Evolutionary conservation across 2,329 filamentous ascomycete species (phyloP), one percentile per base, ranked within the genome.

Genomic region (Knufia fluminis): DNA sequence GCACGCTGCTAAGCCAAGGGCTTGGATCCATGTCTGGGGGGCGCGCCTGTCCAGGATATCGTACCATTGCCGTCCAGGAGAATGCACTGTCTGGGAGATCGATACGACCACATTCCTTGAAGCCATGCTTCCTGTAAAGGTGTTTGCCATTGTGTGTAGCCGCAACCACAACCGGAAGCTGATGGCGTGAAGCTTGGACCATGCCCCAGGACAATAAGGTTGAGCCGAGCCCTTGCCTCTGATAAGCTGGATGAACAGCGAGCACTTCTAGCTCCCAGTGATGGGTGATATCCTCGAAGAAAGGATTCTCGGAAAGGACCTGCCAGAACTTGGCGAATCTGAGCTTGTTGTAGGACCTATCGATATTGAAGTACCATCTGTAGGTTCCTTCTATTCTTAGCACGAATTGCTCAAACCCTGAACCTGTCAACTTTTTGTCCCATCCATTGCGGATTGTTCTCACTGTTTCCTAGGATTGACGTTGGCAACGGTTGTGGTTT

Each of bases 111-210:
- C 54, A 14, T 23, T 63, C 61, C 14, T 46, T 23, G 33, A 63
- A 65, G 2, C 62, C 63, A 52, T 58, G 55, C 41, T 59, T 61
- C 28, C 42, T 47, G 43, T 66, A 66, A 6, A 65, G 42, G 7
- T 46, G 50, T 31, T 58, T 51, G 4, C 61, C 62, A 44, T 57
- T 48, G 19, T 45, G 20, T 9, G 61, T 60, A 8, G 61, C 51
- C 31, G 62, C 54, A 2, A 66, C 55, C 50, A 60, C 59, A 1
- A 56, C 46, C 3, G 55, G 59, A 16, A 63, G 4, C 6, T 56
- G 58, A 31, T 56, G 45, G 9, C 53, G 41, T 7, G 54, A 46
- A 14, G 54, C 61, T 35, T 59, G 39, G 10, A 56, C 49, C 26
- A 60, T 47, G 3, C 62, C 60, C 24, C 57, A 49, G 49, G 53